Evolutionary conservation across 1,139 yeast genomes (phyloP).

Genomic region (Fermentozyma sake): DNA sequence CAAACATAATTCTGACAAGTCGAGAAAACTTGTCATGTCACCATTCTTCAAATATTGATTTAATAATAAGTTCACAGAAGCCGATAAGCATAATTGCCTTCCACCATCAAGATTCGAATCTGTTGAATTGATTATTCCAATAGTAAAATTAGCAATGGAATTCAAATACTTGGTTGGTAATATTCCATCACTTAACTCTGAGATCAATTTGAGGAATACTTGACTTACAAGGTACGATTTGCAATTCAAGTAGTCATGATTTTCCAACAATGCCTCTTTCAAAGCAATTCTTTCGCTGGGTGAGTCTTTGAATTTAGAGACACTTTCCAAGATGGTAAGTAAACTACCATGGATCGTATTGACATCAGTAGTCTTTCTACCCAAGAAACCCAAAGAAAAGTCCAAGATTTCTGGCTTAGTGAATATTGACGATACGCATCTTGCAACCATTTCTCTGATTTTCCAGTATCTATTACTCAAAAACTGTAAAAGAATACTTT

Average conservation of each 20-base stretch:
- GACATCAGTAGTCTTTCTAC: background rate
- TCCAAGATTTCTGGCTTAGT: slow-evolving; percentile 18
- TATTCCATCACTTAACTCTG: background rate
- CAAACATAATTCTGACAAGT: slow-evolving; percentile 26
- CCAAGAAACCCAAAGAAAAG: slow-evolving; percentile 4
- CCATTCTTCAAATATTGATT: slow-evolving; percentile 10
- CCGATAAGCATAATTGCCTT: slow-evolving; percentile 38
- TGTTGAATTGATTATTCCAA: slow-evolving; percentile 1
- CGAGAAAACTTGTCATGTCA: slow-evolving; percentile 13
- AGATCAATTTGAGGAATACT: slow-evolving; percentile 1
- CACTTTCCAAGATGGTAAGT: slow-evolving; percentile 5
- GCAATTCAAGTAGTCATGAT: background rate
- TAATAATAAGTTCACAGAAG: slow-evolving; percentile 24
- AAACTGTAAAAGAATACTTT: slow-evolving; percentile 6
- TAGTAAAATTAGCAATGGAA: slow-evolving; percentile 7
- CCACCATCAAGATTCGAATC: slow-evolving; percentile 34
- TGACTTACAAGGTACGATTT: background rate
- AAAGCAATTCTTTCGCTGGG: no score
- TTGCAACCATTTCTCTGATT: slow-evolving; percentile 79
- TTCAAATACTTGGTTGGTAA: slow-evolving; percentile 3
- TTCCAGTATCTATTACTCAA: slow-evolving; percentile 58
- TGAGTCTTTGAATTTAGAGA: slow-evolving; percentile 4
- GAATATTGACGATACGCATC: slow-evolving; percentile 55
- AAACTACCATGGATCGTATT: slow-evolving; percentile 8
- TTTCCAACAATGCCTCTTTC: slow-evolving; percentile 2